phyloP scores from a whole-genome alignment of 495 filamentous ascomycete genomes.

The Xylaria intraflava region DNA sequence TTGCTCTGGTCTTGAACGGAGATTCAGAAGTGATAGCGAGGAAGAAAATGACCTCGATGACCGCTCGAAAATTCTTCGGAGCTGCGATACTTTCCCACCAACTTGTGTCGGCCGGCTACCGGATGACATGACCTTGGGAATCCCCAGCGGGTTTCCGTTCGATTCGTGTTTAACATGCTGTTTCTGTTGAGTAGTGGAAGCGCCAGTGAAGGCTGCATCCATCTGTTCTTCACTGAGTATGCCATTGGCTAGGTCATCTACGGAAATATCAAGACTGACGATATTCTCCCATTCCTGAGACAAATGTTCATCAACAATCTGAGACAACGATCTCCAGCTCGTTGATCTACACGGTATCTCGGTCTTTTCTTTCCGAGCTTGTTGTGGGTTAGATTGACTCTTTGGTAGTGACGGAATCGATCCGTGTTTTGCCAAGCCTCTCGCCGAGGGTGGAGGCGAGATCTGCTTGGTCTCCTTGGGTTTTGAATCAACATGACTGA shows the following conservation, averaged over 20 bases:
- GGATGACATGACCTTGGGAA: not conserved
- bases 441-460: not conserved
- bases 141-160: not conserved
- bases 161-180: not conserved
- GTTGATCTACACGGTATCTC: not conserved
- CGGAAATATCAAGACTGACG: not conserved
- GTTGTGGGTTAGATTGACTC: not conserved
- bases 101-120: not conserved
- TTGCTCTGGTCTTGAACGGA: constrained; percentile 10
- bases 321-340: not conserved
- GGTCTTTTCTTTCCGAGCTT: not conserved
- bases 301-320: not conserved
- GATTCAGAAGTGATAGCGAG: constrained; percentile 10
- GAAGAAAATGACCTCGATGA: constrained; percentile 11
- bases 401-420: not conserved
- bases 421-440: not conserved
- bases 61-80: constrained; percentile 26
- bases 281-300: not conserved
- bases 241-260: not conserved
- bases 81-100: constrained; percentile 19
- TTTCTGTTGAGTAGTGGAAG: not conserved
- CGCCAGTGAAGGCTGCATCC: not conserved
- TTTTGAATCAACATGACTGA: not conserved
- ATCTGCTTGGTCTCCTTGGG: not conserved
- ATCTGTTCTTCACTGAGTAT: not conserved